phyloP scores from a whole-genome alignment of 805 yeast species.

The Yamadazyma insecticola region DNA sequence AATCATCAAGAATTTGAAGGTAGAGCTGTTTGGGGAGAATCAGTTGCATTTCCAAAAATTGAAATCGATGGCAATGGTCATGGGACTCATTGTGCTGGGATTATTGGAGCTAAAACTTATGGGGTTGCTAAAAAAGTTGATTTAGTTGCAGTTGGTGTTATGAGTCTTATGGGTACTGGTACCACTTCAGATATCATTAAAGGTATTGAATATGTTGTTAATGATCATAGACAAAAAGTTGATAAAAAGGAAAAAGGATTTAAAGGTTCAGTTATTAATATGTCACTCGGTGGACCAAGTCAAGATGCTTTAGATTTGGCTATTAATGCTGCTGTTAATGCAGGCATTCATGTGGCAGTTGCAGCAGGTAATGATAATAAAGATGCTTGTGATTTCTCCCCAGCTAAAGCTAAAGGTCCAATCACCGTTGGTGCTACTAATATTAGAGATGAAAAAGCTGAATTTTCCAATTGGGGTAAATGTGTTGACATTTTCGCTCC shows the following conservation, averaged over 20 bases:
- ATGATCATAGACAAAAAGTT: slow-evolving; percentile 27
- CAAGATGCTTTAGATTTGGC: slow-evolving; percentile 54
- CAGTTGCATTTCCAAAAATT: slow-evolving; percentile 31
- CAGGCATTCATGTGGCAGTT: slow-evolving; percentile 56
- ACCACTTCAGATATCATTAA: slow-evolving; percentile 39
- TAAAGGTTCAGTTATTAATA: slow-evolving; percentile 59
- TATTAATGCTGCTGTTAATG: slow-evolving; percentile 53
- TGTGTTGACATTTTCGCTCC: slow-evolving; percentile 54
- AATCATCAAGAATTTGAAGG: slow-evolving; percentile 63
- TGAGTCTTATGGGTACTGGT: slow-evolving; percentile 37
- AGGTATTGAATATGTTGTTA: slow-evolving; percentile 37
- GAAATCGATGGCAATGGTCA: slow-evolving; percentile 70
- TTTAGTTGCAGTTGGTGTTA: slow-evolving; percentile 38
- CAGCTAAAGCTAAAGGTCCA: slow-evolving; percentile 54
- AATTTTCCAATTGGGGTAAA: slow-evolving; percentile 51
- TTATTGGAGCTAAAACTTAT: slow-evolving; percentile 70
- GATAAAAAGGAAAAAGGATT: slow-evolving; percentile 34
- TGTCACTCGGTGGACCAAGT: slow-evolving; percentile 59
- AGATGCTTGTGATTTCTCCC: slow-evolving; percentile 58
- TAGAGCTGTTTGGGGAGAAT: slow-evolving; percentile 52
- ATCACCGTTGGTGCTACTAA: slow-evolving; percentile 51
- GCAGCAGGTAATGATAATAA: slow-evolving; percentile 62
- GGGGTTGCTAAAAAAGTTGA: slow-evolving; percentile 72
- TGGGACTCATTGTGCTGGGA: slow-evolving; percentile 92
- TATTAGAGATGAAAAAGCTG: slow-evolving; percentile 41